A percentile compares a stretch with the other conserved stretches of the same genome.
Evolutionary conservation across 331 rosid genomes (phyloP).

Genomic region (Cydonia oblonga): DNA sequence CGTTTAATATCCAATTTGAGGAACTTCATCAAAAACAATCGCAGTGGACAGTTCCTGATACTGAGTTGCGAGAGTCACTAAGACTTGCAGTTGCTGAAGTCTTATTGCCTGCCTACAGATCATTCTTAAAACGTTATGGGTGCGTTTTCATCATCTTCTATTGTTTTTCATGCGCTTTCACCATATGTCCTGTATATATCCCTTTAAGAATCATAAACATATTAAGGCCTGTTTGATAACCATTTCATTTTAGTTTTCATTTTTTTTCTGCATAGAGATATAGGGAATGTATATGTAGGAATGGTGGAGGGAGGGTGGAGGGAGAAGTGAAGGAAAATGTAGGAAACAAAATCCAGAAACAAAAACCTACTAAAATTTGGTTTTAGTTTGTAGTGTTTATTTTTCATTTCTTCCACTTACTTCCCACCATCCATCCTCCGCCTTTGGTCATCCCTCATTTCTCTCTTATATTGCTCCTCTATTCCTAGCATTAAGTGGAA

Average conservation of each 20-base stretch:
- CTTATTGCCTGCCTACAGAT: constrained; percentile 87
- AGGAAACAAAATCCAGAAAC: neutral
- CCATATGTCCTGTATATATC: neutral
- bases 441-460: neutral
- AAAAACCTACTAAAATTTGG: neutral
- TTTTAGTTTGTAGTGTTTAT: neutral
- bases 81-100: constrained; percentile 98
- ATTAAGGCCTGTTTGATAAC: neutral
- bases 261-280: neutral
- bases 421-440: neutral
- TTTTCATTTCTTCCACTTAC: neutral
- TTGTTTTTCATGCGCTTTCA: neutral
- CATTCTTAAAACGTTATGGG: constrained; percentile 88
- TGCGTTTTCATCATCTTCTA: constrained; percentile 15
- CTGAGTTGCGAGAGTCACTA: constrained; percentile 87
- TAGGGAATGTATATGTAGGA: neutral
- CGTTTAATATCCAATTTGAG: constrained; percentile 82
- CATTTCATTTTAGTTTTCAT: neutral
- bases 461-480: neutral
- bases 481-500: neutral
- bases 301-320: neutral
- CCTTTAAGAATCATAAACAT: neutral
- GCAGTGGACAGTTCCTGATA: constrained; percentile 96
- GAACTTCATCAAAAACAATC: constrained; percentile 97
- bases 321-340: neutral